Evolutionary conservation across 768 basidiomycete species (phyloP), one percentile per base, ranked within the genome.

Genomic region (Termitomyces sp.): DNA sequence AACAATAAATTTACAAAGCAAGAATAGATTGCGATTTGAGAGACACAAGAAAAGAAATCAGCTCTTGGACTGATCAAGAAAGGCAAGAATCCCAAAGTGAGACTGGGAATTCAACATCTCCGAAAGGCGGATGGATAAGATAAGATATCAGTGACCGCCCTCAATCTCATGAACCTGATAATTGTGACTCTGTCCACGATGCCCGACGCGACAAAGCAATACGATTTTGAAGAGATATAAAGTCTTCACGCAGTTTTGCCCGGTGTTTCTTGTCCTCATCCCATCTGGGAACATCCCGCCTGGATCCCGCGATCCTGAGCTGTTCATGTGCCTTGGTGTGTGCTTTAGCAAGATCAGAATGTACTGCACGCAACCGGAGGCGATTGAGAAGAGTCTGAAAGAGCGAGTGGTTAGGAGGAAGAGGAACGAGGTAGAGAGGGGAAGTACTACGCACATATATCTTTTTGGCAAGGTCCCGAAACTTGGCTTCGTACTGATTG

Each of bases 401-500:
- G 30, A 12, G 19, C 7, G 3, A 50, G 52, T 39, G 34, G 10
- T 45, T 21, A 39, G n/a, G 6, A 19, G 12, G 16, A 27, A 1
- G 21, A 5, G 42, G 23, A 53, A 12, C 12, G 53, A 52, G 14
- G 27, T 19, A 45, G 52, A 40, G 52, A 42, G 25, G 41, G 37
- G 23, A 49, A 46, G 41, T n/a, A 1, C 11, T 46, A 65, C 70
- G 37, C 56, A 72, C 74, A 52, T 63, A 66, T 61, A 72, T 71
- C 57, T 74, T 74, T 53, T 68, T 66, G 43, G 70, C 66, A 32
- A 77, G 67, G 62, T 76, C 69, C 39, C 63, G 61, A 52, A 76
- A 58, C 59, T 77, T 77, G 49, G 59, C 58, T 61, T 76, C 74
- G 65, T 74, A 74, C 62, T 76, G 67, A 52, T 66, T 64, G 52